Percentiles rank a stretch among this genome's conserved stretches.
Evolutionary conservation across 2,329 filamentous ascomycete species (phyloP).

Genomic region (Colletotrichum sp.): DNA sequence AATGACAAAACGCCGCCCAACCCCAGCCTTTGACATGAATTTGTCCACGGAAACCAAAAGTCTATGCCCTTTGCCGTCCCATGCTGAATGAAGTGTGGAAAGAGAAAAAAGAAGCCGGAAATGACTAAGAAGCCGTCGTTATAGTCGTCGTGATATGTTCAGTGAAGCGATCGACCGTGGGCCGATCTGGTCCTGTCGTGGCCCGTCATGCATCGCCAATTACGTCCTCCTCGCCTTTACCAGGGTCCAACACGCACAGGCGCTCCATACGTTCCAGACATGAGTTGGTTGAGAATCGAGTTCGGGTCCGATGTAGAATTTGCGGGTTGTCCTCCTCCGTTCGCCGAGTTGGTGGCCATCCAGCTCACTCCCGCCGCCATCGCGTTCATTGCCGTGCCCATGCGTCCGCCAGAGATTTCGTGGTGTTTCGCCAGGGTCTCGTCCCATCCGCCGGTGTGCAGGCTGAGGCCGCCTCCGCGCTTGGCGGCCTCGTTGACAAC

Average conservation of each 20-base stretch:
- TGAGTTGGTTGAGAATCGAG: constrained; percentile 67
- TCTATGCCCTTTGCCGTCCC: constrained; percentile 26
- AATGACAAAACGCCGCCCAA: constrained; percentile 17
- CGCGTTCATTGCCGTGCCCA: constrained; percentile 80
- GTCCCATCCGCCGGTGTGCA: constrained; percentile 94
- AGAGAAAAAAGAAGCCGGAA: neutral
- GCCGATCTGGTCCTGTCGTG: neutral
- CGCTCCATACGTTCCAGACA: constrained; percentile 64
- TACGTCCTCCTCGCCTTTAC: constrained; percentile 38
- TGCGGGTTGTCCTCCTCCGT: constrained; percentile 6
- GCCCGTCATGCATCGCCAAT: neutral
- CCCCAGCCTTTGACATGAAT: constrained; percentile 11
- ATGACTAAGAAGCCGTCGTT: constrained; percentile 18
- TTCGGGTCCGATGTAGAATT: constrained; percentile 46
- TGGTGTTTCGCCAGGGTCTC: constrained; percentile 87
- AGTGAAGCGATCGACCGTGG: constrained; percentile 2
- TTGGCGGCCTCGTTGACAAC: constrained; percentile 93
- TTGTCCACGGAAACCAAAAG: constrained; percentile 19
- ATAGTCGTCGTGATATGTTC: constrained; percentile 23
- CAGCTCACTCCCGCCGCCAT: constrained; percentile 78
- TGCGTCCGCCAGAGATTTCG: constrained; percentile 80
- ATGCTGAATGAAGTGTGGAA: constrained; percentile 15
- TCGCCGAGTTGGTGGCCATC: constrained; percentile 56
- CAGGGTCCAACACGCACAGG: constrained; percentile 68
- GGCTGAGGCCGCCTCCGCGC: constrained; percentile 84